Base-by-base conservation (phyloP, 768 basidiomycete genomes). In the Agaricus sinodeliciosus region DNA sequence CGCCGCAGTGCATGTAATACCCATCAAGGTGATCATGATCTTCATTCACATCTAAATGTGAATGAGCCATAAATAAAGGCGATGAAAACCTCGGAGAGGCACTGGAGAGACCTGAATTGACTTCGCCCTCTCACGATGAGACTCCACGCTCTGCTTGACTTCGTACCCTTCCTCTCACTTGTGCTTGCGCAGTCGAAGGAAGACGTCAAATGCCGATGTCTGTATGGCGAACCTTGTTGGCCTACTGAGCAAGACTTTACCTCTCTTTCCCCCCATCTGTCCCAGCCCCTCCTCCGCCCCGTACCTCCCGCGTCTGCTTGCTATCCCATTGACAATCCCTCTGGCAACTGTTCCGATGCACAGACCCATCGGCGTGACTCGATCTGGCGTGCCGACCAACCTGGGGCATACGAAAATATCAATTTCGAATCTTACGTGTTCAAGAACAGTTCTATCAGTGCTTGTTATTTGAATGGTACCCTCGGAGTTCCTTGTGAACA, bases 391-490 rank as follows among this genome's bases (percentile, higher is more conserved):
- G 9, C 56, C 0, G 31, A 43, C 35, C 37, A 48, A 19, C 39
- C 51, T 31, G 56, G 56, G 26, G 56, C 51, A 11, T 46, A 49
- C 40, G 40, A 56, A 31, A 47, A 56, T 34, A 15, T 36, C 50
- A 51, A 51, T 22, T 52, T 56, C 37, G 55, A 51, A 36, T 28
- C 28, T 13, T 54, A 48, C 37, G 49, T 49, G 13, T 35, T 37
- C 48, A 43, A 46, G 34, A 78, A 77, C 59, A 77, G 73, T 27
- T 77, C 75, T 39, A 73, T 78, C 43, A 71, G 72, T 56, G 72
- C 70, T 0, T 84, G 81, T 69, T 80, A 78, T 39, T 52, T 80
- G 31, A 72, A 81, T 54, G 73, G 72, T 0, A 63, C 68, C 0
- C 59, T 75, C 0, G 71, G 69, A 4, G 36, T 66, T 13, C 67